phyloP scores from a whole-genome alignment of 2,329 filamentous ascomycete genomes.

The Ceratocystis huliohia region DNA sequence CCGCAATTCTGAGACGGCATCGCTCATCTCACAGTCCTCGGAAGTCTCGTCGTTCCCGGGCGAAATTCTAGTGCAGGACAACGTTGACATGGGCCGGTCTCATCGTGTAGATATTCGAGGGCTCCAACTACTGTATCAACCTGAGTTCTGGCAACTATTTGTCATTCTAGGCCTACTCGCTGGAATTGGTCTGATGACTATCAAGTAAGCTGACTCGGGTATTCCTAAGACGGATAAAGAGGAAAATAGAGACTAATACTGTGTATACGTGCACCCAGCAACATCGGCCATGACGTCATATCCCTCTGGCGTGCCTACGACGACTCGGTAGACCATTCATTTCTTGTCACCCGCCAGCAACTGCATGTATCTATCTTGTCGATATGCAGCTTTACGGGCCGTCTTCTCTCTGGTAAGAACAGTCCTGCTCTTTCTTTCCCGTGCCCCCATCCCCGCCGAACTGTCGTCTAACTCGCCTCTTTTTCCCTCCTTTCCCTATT shows the following conservation, averaged over 20 bases:
- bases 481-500: slow-evolving; percentile 21
- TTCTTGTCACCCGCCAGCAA: slow-evolving; percentile 69
- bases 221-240: background rate
- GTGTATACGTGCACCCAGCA: slow-evolving; percentile 41
- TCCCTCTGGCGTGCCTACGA: slow-evolving; percentile 84
- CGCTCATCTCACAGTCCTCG: slow-evolving; percentile 52
- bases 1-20: slow-evolving; percentile 57
- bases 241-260: background rate
- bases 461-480: slow-evolving; percentile 7
- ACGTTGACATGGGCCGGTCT: slow-evolving; percentile 59
- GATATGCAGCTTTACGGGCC: slow-evolving; percentile 69
- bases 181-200: slow-evolving; percentile 93
- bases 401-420: slow-evolving; percentile 56
- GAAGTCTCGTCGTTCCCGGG: slow-evolving; percentile 40
- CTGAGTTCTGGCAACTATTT: slow-evolving; percentile 88
- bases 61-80: slow-evolving; percentile 42
- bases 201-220: slow-evolving; percentile 57
- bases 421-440: background rate
- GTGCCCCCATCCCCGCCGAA: background rate
- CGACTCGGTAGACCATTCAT: slow-evolving; percentile 54
- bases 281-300: slow-evolving; percentile 82
- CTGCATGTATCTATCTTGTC: slow-evolving; percentile 94
- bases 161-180: slow-evolving; percentile 78
- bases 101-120: slow-evolving; percentile 86
- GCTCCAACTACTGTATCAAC: slow-evolving; percentile 52